These are phyloP conservation scores for Cryptococcus sp. DNA, from an alignment of 1,284 basidiomycete species.

Conservation along the genomic window DNA sequence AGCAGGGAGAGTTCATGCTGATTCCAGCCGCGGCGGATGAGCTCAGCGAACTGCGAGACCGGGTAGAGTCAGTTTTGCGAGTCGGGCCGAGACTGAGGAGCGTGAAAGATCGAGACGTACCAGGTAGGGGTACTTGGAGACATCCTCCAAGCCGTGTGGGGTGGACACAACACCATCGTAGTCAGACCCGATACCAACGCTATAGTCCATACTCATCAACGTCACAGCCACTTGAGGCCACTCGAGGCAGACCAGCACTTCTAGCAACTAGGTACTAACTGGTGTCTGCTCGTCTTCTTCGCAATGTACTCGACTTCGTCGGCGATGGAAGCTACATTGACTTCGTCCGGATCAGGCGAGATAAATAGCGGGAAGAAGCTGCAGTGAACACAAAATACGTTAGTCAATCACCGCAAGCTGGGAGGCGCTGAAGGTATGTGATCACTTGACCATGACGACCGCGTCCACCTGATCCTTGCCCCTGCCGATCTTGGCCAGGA, in stretches of 20 bases:
- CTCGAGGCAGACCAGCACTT: not conserved
- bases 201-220: conserved; percentile 17
- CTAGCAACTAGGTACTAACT: conserved; percentile 56
- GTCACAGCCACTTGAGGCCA: no score
- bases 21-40: conserved; percentile 76
- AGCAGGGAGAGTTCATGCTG: conserved; percentile 71
- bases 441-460: conserved; percentile 72
- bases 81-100: not conserved
- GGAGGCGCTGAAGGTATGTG: not conserved
- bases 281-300: conserved; percentile 64
- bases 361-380: conserved; percentile 48
- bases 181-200: conserved; percentile 64
- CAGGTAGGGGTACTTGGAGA: conserved; percentile 68
- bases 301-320: conserved; percentile 86
- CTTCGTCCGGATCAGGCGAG: conserved; percentile 54
- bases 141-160: conserved; percentile 62
- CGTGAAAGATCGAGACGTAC: conserved; percentile 48
- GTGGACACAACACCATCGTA: conserved; percentile 66
- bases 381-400: not conserved
- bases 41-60: conserved; percentile 66
- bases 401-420: no score
- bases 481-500: conserved; percentile 65
- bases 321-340: conserved; percentile 64
- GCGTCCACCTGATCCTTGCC: conserved; percentile 67
- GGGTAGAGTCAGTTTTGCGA: not conserved